Conservation (phyloP, 2,329 filamentous ascomycete genomes). For the Penicillium sp. region DNA sequence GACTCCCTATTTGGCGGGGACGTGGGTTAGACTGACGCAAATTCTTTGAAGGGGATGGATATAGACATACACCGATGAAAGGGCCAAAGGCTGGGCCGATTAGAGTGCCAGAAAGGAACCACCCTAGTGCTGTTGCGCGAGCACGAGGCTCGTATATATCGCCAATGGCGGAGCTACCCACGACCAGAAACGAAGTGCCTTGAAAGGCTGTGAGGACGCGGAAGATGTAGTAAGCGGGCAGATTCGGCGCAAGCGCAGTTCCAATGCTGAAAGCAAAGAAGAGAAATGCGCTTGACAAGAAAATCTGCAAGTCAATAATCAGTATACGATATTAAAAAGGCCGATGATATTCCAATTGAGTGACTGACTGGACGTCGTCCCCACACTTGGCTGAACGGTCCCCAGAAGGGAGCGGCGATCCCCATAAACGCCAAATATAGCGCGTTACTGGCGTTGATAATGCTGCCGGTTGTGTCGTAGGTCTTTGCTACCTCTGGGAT, state of each 20-base stretch:
- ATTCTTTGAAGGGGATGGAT: neutral
- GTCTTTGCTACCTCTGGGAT: constrained; percentile 73
- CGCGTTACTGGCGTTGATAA: constrained; percentile 76
- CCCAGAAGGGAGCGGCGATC: constrained; percentile 70
- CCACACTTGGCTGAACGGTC: constrained; percentile 70
- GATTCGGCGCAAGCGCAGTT: constrained; percentile 72
- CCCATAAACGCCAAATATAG: constrained; percentile 78
- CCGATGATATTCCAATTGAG: neutral
- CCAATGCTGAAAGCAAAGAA: constrained; percentile 74
- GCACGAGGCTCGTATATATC: constrained; percentile 69
- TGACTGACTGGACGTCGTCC: constrained; percentile 60
- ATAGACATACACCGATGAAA: constrained; percentile 38
- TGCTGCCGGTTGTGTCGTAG: constrained; percentile 67
- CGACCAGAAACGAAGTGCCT: constrained; percentile 73
- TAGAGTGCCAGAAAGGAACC: constrained; percentile 72
- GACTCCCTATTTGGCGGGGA: constrained; percentile 60
- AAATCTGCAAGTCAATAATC: constrained; percentile 48
- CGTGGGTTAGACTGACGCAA: neutral
- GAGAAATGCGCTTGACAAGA: constrained; percentile 62
- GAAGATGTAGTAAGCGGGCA: constrained; percentile 74
- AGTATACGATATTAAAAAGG: constrained; percentile 4
- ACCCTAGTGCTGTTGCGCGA: constrained; percentile 72
- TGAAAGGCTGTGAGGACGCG: constrained; percentile 75
- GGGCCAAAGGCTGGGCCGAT: constrained; percentile 71
- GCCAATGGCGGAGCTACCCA: constrained; percentile 72